phyloP scores from a whole-genome alignment of 108 stramenopile species.

The Epithemia pelagica region DNA sequence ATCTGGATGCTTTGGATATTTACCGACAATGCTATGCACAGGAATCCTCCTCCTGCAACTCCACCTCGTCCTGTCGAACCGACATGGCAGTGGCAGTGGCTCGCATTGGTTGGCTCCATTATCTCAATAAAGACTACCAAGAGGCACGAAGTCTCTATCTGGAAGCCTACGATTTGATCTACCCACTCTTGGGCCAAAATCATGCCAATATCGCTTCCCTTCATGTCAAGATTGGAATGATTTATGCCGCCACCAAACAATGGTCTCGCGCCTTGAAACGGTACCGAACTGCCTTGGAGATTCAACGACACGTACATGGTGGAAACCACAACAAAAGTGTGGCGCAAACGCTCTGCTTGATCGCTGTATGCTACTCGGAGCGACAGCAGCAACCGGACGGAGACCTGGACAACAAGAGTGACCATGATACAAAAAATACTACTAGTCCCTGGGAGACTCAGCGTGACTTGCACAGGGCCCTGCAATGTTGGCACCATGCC shows the following conservation, averaged over 20 bases:
- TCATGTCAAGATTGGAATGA: conserved; percentile 37
- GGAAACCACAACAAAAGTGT: not conserved
- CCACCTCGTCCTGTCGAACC: not conserved
- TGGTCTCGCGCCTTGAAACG: conserved; percentile 7
- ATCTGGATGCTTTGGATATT: not conserved
- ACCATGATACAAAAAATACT: not conserved
- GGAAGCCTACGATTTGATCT: conserved; percentile 30
- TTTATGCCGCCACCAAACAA: conserved; percentile 13
- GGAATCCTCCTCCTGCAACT: not conserved
- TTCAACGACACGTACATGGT: conserved; percentile 10
- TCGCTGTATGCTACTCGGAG: not conserved
- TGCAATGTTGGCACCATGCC: not conserved
- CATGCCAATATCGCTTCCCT: conserved; percentile 36
- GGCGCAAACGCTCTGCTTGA: not conserved
- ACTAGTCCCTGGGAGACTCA: not conserved
- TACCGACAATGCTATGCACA: not conserved
- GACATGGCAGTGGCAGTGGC: not conserved
- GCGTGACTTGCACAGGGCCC: not conserved
- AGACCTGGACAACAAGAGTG: no score
- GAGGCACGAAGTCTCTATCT: conserved; percentile 24
- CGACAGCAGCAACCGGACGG: not conserved
- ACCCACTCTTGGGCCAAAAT: conserved; percentile 18
- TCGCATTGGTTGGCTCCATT: conserved; percentile 40
- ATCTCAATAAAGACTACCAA: conserved; percentile 28
- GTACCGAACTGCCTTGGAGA: conserved; percentile 21